Evolutionary conservation across 2,329 filamentous ascomycete genomes (phyloP).

Genomic region (Penicillium expansum): DNA sequence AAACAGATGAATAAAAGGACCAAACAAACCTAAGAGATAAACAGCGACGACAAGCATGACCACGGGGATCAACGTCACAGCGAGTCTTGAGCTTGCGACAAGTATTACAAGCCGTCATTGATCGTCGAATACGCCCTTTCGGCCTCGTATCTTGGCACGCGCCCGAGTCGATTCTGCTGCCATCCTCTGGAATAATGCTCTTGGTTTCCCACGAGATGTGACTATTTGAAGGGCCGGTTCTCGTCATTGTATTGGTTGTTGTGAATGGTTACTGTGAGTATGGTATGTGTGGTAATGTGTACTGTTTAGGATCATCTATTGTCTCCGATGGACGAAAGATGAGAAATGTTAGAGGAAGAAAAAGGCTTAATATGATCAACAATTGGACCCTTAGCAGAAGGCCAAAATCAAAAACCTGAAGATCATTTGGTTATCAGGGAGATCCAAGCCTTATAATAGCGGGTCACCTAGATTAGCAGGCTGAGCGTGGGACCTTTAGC

Average conservation of each 20-base stretch:
- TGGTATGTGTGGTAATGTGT: neutral
- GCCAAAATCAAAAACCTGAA: slow-evolving; percentile 19
- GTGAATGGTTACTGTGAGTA: neutral
- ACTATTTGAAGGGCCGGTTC: slow-evolving; percentile 25
- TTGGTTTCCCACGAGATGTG: slow-evolving; percentile 30
- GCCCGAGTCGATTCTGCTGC: slow-evolving; percentile 24
- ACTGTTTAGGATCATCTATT: slow-evolving; percentile 12
- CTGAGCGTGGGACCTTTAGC: slow-evolving; percentile 1
- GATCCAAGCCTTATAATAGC: slow-evolving; percentile 25
- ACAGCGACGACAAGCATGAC: slow-evolving; percentile 38
- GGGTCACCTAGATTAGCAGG: slow-evolving; percentile 12
- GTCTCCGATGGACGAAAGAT: slow-evolving; percentile 6
- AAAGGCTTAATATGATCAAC: slow-evolving; percentile 13
- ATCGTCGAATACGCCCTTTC: slow-evolving; percentile 35
- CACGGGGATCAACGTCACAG: slow-evolving; percentile 37
- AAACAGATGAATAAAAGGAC: neutral
- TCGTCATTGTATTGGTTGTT: slow-evolving; percentile 27
- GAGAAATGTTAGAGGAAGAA: neutral
- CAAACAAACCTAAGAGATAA: slow-evolving; percentile 34
- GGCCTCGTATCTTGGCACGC: slow-evolving; percentile 28
- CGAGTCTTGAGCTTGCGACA: slow-evolving; percentile 40
- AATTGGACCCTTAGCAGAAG: slow-evolving; percentile 18
- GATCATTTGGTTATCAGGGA: slow-evolving; percentile 24
- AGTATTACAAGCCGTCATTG: slow-evolving; percentile 39
- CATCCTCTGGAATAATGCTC: slow-evolving; percentile 25